Conservation (phyloP, 2,329 filamentous ascomycete genomes). For the Phyllosticta ampelicida region DNA sequence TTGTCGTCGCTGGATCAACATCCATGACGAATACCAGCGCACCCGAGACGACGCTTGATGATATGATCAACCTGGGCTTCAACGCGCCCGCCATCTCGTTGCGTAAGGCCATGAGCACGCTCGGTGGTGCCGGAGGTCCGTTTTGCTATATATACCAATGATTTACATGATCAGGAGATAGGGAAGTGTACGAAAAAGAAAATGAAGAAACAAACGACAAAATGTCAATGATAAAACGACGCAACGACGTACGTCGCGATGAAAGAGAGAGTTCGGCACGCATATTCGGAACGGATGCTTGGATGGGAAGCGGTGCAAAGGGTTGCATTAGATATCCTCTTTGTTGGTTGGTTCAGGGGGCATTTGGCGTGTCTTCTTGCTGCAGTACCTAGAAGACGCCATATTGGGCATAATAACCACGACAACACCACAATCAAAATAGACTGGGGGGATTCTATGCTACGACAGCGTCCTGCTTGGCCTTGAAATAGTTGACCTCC, state of each 20-base stretch:
- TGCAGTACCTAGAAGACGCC: too few species aligned
- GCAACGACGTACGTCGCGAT: not conserved
- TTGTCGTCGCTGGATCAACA: conserved; percentile 31
- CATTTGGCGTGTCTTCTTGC: too few species aligned
- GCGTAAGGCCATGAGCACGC: conserved; percentile 31
- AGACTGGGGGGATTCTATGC: too few species aligned
- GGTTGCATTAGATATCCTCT: not conserved
- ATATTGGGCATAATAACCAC: too few species aligned
- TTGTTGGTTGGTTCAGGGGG: not conserved
- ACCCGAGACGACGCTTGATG: conserved; percentile 36
- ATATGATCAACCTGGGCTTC: conserved; percentile 31
- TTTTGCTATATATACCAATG: conserved; percentile 37
- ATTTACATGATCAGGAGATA: conserved; percentile 5
- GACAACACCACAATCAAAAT: too few species aligned
- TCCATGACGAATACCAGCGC: conserved; percentile 35
- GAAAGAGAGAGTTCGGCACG: not conserved
- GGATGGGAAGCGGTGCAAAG: not conserved
- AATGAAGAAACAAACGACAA: not conserved
- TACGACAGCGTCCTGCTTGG: too few species aligned
- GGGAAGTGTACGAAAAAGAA: not conserved
- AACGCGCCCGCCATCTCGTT: conserved; percentile 25
- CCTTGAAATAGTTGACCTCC: too few species aligned
- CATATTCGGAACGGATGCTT: not conserved
- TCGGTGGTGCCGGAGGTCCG: conserved; percentile 33
- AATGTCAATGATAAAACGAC: not conserved